A percentile compares a stretch with the other conserved stretches of the same genome.
Conservation (phyloP, 805 yeast genomes). For the Allodekkera sacchari region DNA sequence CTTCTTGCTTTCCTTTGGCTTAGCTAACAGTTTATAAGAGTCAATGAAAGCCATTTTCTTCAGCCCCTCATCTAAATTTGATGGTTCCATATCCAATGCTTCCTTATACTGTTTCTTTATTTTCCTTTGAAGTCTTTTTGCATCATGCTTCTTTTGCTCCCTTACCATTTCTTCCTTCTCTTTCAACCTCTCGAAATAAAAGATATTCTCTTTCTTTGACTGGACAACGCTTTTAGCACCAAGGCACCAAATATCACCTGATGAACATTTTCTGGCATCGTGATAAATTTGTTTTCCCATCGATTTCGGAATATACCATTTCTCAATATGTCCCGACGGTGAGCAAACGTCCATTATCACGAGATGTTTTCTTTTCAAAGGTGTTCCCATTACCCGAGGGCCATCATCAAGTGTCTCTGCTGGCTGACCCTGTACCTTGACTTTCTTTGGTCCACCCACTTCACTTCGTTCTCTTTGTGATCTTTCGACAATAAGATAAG, state of each 20-base stretch:
- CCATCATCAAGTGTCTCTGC: slow-evolving; percentile 32
- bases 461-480: slow-evolving; percentile 39
- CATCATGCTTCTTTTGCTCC: slow-evolving; percentile 17
- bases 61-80: slow-evolving; percentile 14
- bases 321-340: slow-evolving; percentile 70
- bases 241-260: slow-evolving; percentile 84
- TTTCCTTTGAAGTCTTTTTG: slow-evolving; percentile 16
- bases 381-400: slow-evolving; percentile 69
- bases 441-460: slow-evolving; percentile 3
- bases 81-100: slow-evolving; percentile 14
- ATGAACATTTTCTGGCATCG: slow-evolving; percentile 80
- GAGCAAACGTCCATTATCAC: slow-evolving; percentile 75
- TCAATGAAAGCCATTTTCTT: slow-evolving; percentile 20
- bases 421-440: slow-evolving; percentile 17
- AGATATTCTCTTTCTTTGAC: slow-evolving; percentile 27
- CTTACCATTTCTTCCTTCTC: slow-evolving; percentile 25
- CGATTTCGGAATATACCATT: slow-evolving; percentile 81
- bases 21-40: slow-evolving; percentile 17
- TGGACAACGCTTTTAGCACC: slow-evolving; percentile 47
- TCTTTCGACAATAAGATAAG: slow-evolving; percentile 68
- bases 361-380: slow-evolving; percentile 74
- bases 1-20: slow-evolving; percentile 20
- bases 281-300: slow-evolving; percentile 67
- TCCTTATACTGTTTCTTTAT: slow-evolving; percentile 17
- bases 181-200: slow-evolving; percentile 23